Evolutionary conservation across 2,329 filamentous ascomycete species (phyloP).

Genomic region (Colletotrichum australisinense): DNA sequence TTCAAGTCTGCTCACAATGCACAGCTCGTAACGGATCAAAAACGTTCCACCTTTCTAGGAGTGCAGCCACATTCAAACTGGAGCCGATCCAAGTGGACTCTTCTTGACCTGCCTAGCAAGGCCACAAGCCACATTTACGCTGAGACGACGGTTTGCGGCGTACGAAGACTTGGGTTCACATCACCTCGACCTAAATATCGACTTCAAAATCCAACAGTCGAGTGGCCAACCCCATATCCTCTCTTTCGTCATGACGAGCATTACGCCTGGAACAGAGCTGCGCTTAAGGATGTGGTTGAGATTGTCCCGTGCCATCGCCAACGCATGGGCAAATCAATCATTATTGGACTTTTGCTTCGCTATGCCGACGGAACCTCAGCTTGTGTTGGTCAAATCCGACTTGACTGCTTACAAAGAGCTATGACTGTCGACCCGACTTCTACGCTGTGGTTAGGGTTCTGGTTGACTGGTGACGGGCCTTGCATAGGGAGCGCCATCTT

Average conservation of each 20-base stretch:
- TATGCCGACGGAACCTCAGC: not conserved
- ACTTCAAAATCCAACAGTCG: too few species aligned
- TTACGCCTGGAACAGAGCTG: too few species aligned
- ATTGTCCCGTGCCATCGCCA: not conserved
- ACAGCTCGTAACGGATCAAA: not conserved
- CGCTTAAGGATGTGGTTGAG: not conserved
- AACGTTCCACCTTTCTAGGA: not conserved
- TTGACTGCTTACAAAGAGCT: not conserved
- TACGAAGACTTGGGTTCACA: not conserved
- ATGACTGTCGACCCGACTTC: not conserved
- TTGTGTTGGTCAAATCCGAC: not conserved
- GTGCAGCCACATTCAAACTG: not conserved
- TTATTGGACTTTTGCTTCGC: not conserved
- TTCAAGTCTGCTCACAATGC: not conserved
- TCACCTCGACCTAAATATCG: not conserved
- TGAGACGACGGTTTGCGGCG: not conserved
- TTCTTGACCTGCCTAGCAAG: not conserved
- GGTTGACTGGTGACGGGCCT: not conserved
- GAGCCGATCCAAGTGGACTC: not conserved
- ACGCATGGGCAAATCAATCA: not conserved
- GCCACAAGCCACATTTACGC: not conserved
- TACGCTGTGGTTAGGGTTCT: slow-evolving; percentile 5
- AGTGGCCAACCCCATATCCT: too few species aligned
- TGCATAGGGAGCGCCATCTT: not conserved
- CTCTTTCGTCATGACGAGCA: too few species aligned